phyloP scores from a whole-genome alignment of 768 basidiomycete species.

The Amanita brunnescens region DNA sequence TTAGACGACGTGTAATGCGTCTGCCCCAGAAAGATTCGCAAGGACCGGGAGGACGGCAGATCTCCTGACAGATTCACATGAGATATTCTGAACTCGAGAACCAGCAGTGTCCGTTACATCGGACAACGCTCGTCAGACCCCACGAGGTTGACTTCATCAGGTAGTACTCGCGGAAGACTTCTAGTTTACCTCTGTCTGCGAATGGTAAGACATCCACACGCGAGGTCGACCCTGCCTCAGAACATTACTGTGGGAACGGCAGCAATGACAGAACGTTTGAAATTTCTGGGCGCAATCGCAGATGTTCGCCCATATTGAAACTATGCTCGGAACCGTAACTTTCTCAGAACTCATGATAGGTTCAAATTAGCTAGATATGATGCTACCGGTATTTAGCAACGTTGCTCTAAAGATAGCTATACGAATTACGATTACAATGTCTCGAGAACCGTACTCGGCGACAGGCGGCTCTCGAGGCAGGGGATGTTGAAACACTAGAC shows the following conservation, averaged over 20 bases:
- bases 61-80: conserved; percentile 2
- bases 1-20: conserved; percentile 1
- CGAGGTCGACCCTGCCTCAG: not conserved
- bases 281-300: not conserved
- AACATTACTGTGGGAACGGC: not conserved
- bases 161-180: conserved; percentile 2
- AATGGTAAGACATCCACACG: conserved; percentile 4
- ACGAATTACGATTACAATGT: not conserved
- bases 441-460: not conserved
- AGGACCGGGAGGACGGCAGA: conserved; percentile 1
- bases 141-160: conserved; percentile 14
- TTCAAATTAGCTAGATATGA: not conserved
- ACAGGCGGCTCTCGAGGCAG: not conserved
- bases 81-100: conserved; percentile 17
- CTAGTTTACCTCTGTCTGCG: not conserved
- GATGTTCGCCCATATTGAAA: not conserved
- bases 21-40: conserved; percentile 3
- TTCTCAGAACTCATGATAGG: not conserved
- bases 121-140: conserved; percentile 19
- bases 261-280: not conserved
- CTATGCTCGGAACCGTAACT: not conserved
- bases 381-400: not conserved
- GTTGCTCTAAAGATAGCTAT: not conserved
- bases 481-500: conserved; percentile 10
- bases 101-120: conserved; percentile 17